Conservation (phyloP, 345 rosid genomes). For the Salix udensis region DNA sequence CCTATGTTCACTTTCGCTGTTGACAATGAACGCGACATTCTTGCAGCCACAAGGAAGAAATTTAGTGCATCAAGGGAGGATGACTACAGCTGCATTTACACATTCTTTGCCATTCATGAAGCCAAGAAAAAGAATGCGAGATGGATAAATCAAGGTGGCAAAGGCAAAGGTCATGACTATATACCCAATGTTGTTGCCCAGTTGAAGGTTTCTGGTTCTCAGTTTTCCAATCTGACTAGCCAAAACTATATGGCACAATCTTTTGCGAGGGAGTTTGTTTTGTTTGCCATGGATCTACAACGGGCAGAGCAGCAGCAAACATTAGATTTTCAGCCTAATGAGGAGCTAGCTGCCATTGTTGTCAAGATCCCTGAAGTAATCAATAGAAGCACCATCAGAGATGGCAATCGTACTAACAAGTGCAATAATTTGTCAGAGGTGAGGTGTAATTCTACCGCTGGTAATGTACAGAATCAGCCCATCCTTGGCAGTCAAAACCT, state of each 20-base stretch:
- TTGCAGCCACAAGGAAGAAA: slow-evolving; percentile 68
- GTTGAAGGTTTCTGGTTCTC: slow-evolving; percentile 66
- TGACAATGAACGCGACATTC: slow-evolving; percentile 60
- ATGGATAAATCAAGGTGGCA: slow-evolving; percentile 73
- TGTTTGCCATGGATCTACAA: slow-evolving; percentile 52
- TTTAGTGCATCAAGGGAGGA: slow-evolving; percentile 40
- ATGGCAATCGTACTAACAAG: slow-evolving; percentile 29
- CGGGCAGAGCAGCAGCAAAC: slow-evolving; percentile 37
- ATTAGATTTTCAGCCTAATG: slow-evolving; percentile 47
- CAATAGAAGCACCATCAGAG: slow-evolving; percentile 20
- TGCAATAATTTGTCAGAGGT: slow-evolving; percentile 14
- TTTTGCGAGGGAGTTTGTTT: slow-evolving; percentile 59
- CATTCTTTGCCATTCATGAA: slow-evolving; percentile 69
- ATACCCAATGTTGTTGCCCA: slow-evolving; percentile 67
- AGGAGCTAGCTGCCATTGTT: slow-evolving; percentile 89
- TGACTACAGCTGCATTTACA: slow-evolving; percentile 54
- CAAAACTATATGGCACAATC: slow-evolving; percentile 29
- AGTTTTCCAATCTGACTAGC: slow-evolving; percentile 21
- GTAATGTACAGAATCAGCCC: slow-evolving; percentile 23
- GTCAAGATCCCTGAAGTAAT: slow-evolving; percentile 47
- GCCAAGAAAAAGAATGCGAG: slow-evolving; percentile 64
- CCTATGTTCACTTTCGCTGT: slow-evolving; percentile 85
- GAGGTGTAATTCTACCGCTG: slow-evolving; percentile 6
- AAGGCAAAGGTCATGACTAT: slow-evolving; percentile 56
- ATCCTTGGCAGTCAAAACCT: slow-evolving; percentile 23